phyloP scores from a whole-genome alignment of 352 stramenopile species.

The Bremia lactucae region DNA sequence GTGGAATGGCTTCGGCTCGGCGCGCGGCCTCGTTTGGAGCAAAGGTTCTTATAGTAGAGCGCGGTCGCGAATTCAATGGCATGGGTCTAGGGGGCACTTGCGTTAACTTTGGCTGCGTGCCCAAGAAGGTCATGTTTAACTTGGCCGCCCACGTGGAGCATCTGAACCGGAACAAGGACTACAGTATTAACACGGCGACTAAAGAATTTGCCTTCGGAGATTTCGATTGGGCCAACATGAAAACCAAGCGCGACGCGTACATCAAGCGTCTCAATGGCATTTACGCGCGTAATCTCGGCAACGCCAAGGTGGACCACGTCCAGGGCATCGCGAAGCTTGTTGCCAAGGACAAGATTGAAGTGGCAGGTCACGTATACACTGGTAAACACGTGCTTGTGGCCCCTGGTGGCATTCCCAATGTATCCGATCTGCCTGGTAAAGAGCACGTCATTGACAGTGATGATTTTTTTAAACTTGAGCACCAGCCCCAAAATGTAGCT shows the following conservation, averaged over 20 bases:
- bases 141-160: constrained; percentile 74
- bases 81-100: constrained; percentile 95
- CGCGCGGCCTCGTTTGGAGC: constrained; percentile 88
- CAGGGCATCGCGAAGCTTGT: constrained; percentile 86
- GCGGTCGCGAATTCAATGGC: constrained; percentile 76
- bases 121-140: constrained; percentile 99
- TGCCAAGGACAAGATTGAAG: constrained; percentile 64
- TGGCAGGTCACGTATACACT: constrained; percentile 62
- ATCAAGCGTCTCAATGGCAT: constrained; percentile 94
- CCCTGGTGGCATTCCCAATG: constrained; percentile 82
- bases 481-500: constrained; percentile 86
- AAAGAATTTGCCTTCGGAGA: constrained; percentile 42
- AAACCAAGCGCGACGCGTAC: constrained; percentile 90
- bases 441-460: constrained; percentile 93
- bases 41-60: constrained; percentile 90
- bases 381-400: constrained; percentile 93
- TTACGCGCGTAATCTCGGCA: constrained; percentile 90
- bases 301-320: constrained; percentile 83
- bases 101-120: constrained; percentile 99
- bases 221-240: constrained; percentile 89
- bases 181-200: constrained; percentile 43
- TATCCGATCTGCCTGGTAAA: constrained; percentile 77
- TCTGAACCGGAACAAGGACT: constrained; percentile 47
- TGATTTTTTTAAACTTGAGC: constrained; percentile 95
- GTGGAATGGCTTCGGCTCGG: constrained; percentile 92